Evolutionary conservation across 768 basidiomycete species (phyloP).

Genomic region (Boletus insuetus): DNA sequence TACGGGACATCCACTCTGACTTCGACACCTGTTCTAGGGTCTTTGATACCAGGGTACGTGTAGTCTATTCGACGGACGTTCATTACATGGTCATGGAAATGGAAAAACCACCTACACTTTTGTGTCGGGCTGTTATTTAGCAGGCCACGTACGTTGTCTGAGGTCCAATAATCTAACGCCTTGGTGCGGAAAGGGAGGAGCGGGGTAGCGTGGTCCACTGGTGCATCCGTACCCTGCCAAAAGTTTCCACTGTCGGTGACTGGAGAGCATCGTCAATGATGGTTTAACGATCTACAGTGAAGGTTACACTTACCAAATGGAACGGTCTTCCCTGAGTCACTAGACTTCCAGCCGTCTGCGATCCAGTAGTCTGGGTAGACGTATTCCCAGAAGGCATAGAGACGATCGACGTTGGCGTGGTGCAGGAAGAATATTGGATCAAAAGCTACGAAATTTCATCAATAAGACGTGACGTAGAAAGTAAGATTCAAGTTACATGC

Average conservation of each 20-base stretch:
- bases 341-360: conserved; percentile 7
- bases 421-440: conserved; percentile 22
- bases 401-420: conserved; percentile 18
- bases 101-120: conserved; percentile 6
- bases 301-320: conserved; percentile 10
- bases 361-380: conserved; percentile 20
- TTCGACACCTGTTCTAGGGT: neutral
- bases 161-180: conserved; percentile 11
- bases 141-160: conserved; percentile 8
- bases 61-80: conserved; percentile 9
- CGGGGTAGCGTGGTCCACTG: neutral
- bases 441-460: conserved; percentile 1
- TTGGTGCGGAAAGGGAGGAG: conserved; percentile 15
- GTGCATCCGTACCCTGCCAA: neutral
- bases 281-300: neutral
- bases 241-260: conserved; percentile 2
- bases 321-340: neutral
- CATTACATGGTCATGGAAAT: neutral
- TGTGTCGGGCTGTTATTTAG: neutral
- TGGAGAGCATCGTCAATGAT: neutral
- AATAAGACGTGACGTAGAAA: neutral
- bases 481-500: conserved; percentile 7
- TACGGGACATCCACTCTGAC: conserved; percentile 17
- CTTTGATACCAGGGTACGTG: conserved; percentile 18
- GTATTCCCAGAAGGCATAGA: conserved; percentile 23